Evolutionary conservation across 1,284 basidiomycete species (phyloP), one percentile per base, ranked within the genome.

Genomic region (Sanghuangporus baumii): DNA sequence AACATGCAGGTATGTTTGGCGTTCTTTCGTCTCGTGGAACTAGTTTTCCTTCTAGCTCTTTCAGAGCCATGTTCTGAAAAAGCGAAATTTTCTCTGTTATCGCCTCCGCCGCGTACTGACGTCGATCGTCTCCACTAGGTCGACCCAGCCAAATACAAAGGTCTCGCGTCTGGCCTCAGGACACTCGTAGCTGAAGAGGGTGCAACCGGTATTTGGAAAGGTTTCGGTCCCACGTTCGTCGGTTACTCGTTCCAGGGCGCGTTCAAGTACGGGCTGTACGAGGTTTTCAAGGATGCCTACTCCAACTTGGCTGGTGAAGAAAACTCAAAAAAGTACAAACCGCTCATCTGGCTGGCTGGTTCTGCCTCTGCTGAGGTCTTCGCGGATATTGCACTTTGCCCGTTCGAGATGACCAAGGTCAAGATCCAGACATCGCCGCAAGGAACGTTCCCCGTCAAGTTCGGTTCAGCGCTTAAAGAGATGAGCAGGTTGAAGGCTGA

Each of bases 231-330:
- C 59, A 96, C 94, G 60, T 81, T 94, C 70, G 81, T 96, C 75
- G 96, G 96, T 65, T 98, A 98, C 82, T 91, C 94, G 20, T 83
- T 96, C 69, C 96, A 98, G 79, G 96, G 95, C 73, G 86, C 94
- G 81, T 92, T 95, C 86, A 98, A 98, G 80, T 97, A 93, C 76
- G 94, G 94, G 79, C 90, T 94, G 74, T 96, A 97, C 77, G 94
- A 96, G 79, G 77, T 91, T 74, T 98, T 96, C 89, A 98, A 98
- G 83, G 93, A 96, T 76, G 70, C 78, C 67, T 92, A 94, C 80
- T 89, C 89, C 79, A 93, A 95, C 79, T 70, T 86, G 64, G 87
- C 93, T 64, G 94, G 94, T 68, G 81, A 94, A 71, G 94, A 98
- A 76, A 78, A 80, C n/a, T 81, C 94, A 16, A 76, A 84, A 62